These are phyloP conservation scores for Desmodesmus armatus DNA, from an alignment of 139 green algal species.

Conservation along the genomic window DNA sequence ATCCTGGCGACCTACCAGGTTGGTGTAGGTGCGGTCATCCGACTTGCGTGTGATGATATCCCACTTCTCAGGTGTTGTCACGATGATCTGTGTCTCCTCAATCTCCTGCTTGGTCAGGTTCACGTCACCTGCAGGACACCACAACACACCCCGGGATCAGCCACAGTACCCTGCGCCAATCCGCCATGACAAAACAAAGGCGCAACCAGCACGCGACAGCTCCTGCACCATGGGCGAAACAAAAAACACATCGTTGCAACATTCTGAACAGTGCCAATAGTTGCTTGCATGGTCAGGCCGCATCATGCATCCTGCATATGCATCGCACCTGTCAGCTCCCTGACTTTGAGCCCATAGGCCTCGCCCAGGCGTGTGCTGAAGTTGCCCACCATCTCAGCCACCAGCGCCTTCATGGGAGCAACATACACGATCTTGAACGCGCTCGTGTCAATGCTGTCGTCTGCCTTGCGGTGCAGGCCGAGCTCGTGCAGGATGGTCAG, in stretches of 20 bases:
- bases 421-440: slow-evolving; percentile 99
- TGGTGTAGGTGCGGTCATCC: slow-evolving; percentile 94
- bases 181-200: too few species aligned
- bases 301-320: too few species aligned
- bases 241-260: too few species aligned
- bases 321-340: slow-evolving; percentile 86
- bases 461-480: slow-evolving; percentile 76
- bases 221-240: too few species aligned
- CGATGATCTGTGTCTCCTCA: slow-evolving; percentile 94
- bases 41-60: slow-evolving; percentile 99
- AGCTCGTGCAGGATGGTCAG: slow-evolving; percentile 95
- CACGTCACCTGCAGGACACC: slow-evolving; percentile 75
- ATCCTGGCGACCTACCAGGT: slow-evolving; percentile 60
- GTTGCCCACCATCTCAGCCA: slow-evolving; percentile 99
- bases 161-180: too few species aligned
- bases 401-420: slow-evolving; percentile 97
- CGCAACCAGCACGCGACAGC: too few species aligned
- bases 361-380: slow-evolving; percentile 76
- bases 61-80: slow-evolving; percentile 99
- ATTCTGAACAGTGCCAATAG: too few species aligned
- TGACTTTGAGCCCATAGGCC: slow-evolving; percentile 75
- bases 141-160: too few species aligned
- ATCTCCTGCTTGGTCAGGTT: slow-evolving; percentile 94
- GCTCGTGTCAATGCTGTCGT: slow-evolving; percentile 80
- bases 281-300: too few species aligned